These are phyloP conservation scores for Kurtzmaniella natalensis DNA, from an alignment of 1,139 yeast genomes.

Conservation along the genomic window DNA sequence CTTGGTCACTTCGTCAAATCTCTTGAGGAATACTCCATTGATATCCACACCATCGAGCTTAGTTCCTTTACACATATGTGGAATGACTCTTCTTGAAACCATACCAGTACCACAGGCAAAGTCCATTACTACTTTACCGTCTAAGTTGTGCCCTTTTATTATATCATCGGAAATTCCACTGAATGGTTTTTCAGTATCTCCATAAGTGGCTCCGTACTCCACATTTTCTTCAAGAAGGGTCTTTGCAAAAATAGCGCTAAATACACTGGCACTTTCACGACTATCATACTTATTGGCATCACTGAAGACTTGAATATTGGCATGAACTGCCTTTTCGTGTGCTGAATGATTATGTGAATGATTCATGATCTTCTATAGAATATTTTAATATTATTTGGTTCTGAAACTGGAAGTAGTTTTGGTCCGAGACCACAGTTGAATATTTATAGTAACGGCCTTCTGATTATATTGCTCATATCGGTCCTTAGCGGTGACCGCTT, in stretches of 20 bases:
- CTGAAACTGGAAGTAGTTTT: no score
- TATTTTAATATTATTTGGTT: no score
- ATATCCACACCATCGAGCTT: conserved; percentile 36
- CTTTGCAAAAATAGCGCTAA: conserved; percentile 19
- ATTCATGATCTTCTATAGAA: no score
- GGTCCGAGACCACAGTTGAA: no score
- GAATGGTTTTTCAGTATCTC: conserved; percentile 13
- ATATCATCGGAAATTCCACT: conserved; percentile 13
- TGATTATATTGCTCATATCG: no score
- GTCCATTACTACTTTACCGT: conserved; percentile 22
- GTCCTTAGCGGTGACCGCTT: no score
- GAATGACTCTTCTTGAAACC: conserved; percentile 25
- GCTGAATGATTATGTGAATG: no score
- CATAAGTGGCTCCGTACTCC: conserved; percentile 14
- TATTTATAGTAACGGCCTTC: no score
- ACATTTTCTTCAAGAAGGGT: conserved; percentile 15
- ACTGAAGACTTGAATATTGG: conserved; percentile 21
- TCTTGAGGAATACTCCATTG: conserved; percentile 23
- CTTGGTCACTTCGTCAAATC: conserved; percentile 17
- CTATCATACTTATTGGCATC: conserved; percentile 21
- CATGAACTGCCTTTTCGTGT: conserved; percentile 18
- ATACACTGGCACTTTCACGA: conserved; percentile 14
- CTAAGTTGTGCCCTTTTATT: conserved; percentile 1
- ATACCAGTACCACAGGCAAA: conserved; percentile 47
- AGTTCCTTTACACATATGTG: conserved; percentile 14